phyloP scores from a whole-genome alignment of 1,139 yeast genomes.

The Geotrichum siamense region DNA sequence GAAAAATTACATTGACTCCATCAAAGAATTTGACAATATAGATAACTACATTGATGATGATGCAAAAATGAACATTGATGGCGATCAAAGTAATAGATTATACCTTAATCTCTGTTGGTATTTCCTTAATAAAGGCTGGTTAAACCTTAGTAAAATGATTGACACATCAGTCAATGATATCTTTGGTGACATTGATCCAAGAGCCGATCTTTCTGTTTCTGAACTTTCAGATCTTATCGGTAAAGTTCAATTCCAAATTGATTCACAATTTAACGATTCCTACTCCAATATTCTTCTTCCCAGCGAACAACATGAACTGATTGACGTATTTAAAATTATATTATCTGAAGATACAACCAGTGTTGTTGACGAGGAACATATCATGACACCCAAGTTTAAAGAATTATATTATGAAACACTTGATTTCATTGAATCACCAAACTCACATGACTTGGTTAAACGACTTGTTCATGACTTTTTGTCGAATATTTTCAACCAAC shows the following conservation, averaged over 20 bases:
- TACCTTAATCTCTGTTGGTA: conserved; percentile 91
- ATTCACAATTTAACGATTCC: conserved; percentile 21
- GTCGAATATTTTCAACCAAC: conserved; percentile 25
- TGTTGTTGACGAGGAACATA: neutral
- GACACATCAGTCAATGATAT: conserved; percentile 52
- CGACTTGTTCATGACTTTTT: conserved; percentile 37
- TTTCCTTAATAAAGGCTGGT: conserved; percentile 85
- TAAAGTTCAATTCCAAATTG: conserved; percentile 39
- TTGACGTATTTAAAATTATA: conserved; percentile 35
- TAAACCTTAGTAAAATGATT: conserved; percentile 47
- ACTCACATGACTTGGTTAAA: conserved; percentile 36
- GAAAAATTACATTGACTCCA: conserved; percentile 73
- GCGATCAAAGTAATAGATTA: conserved; percentile 50
- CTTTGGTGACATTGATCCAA: conserved; percentile 58
- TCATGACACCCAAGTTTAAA: conserved; percentile 22
- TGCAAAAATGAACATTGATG: conserved; percentile 20
- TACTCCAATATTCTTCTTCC: conserved; percentile 37
- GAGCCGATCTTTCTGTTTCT: conserved; percentile 57
- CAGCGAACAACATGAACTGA: conserved; percentile 37
- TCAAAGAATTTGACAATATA: conserved; percentile 54
- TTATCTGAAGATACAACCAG: conserved; percentile 29
- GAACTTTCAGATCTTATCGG: conserved; percentile 50
- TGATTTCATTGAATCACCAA: conserved; percentile 42
- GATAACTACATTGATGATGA: neutral
- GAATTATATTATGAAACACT: conserved; percentile 46